These are phyloP conservation scores for Polyporus tsugae DNA, from an alignment of 1,284 basidiomycete species.

Conservation along the genomic window DNA sequence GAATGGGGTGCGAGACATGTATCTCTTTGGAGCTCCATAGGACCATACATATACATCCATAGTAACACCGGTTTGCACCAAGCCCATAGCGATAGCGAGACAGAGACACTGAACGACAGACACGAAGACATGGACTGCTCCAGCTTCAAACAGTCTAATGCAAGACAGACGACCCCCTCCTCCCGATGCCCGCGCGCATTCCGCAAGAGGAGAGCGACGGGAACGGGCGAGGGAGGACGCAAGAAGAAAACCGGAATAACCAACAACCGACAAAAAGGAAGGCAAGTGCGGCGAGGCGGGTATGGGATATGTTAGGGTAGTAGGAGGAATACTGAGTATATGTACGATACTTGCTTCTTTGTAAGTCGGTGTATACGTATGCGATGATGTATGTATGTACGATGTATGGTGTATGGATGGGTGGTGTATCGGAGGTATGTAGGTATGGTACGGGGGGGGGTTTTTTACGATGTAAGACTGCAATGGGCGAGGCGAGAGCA, in stretches of 20 bases:
- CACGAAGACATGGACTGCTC: slow-evolving; percentile 11
- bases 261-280: slow-evolving; percentile 30
- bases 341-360: slow-evolving; percentile 30
- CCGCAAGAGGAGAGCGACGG: background rate
- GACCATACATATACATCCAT: slow-evolving; percentile 36
- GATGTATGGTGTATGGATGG: slow-evolving; percentile 21
- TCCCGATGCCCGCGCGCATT: background rate
- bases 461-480: slow-evolving; percentile 20
- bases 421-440: slow-evolving; percentile 15
- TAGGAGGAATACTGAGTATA: slow-evolving; percentile 32
- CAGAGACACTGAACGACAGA: slow-evolving; percentile 12
- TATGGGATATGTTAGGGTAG: slow-evolving; percentile 28
- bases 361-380: slow-evolving; percentile 19
- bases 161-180: background rate
- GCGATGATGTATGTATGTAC: slow-evolving; percentile 25
- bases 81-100: slow-evolving; percentile 21
- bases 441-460: slow-evolving; percentile 25
- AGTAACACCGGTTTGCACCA: slow-evolving; percentile 25
- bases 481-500: slow-evolving; percentile 29
- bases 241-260: slow-evolving; percentile 20
- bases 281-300: slow-evolving; percentile 29
- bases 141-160: slow-evolving; percentile 13
- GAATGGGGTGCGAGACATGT: slow-evolving; percentile 13
- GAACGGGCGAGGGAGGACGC: background rate
- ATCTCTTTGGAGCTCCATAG: slow-evolving; percentile 23